phyloP scores from a whole-genome alignment of 495 filamentous ascomycete genomes.

The Podospora appendiculata region DNA sequence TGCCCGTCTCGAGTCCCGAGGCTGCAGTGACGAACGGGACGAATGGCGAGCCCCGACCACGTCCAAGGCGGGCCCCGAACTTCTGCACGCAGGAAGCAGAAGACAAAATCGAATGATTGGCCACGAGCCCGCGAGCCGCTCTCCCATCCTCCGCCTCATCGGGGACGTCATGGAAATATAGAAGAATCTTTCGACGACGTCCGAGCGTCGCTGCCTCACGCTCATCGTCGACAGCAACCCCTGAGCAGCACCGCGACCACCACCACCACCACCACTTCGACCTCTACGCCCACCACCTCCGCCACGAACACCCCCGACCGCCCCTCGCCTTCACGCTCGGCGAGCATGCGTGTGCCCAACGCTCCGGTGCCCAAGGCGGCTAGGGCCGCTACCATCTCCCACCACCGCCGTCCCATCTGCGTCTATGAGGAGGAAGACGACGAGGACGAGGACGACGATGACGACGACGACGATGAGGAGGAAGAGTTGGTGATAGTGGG shows the following conservation, averaged over 20 bases:
- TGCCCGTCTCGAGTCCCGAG: slow-evolving; percentile 12
- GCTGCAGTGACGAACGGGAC: slow-evolving; percentile 32
- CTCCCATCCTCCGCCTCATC: slow-evolving; percentile 35
- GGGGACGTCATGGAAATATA: slow-evolving; percentile 26
- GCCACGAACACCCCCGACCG: slow-evolving; percentile 2
- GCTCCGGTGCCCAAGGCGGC: slow-evolving; percentile 14
- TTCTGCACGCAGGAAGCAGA: slow-evolving; percentile 27
- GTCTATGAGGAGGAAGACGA: slow-evolving; percentile 16
- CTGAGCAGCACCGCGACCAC: no score
- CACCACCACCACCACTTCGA: slow-evolving; percentile 9
- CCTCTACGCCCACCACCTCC: slow-evolving; percentile 1
- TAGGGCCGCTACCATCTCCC: slow-evolving; percentile 10
- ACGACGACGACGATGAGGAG: slow-evolving; percentile 17
- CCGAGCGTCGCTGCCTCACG: slow-evolving; percentile 12
- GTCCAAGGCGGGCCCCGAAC: slow-evolving; percentile 22
- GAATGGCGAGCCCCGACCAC: slow-evolving; percentile 32
- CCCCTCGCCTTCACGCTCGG: slow-evolving; percentile 3
- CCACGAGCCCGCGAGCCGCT: slow-evolving; percentile 21
- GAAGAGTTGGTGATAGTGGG: slow-evolving; percentile 14
- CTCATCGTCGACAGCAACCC: background rate
- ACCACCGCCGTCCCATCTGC: slow-evolving; percentile 18
- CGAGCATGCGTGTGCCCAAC: slow-evolving; percentile 22
- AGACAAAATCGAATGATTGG: slow-evolving; percentile 35
- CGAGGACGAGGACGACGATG: slow-evolving; percentile 19
- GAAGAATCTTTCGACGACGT: slow-evolving; percentile 23